These are phyloP conservation scores for Nematocida parisii DNA, from an alignment of 371 early-diverging fungal species.

Conservation along the genomic window DNA sequence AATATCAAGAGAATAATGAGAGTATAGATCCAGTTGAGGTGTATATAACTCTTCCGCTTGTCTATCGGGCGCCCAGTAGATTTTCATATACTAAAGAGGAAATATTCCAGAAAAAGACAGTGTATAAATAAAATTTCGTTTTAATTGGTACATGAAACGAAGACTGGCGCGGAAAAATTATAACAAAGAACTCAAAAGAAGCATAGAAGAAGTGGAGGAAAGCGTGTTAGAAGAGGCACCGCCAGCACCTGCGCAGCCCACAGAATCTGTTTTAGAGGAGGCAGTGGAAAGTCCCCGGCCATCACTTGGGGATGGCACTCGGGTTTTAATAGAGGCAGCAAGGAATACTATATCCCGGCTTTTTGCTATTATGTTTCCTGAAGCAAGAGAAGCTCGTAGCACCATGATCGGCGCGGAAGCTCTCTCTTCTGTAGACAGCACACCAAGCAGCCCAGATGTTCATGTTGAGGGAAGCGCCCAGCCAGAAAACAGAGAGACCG, in stretches of 20 bases:
- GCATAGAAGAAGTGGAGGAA: background rate
- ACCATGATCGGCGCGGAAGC: no score
- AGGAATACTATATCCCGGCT: slow-evolving; percentile 19
- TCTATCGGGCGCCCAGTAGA: background rate
- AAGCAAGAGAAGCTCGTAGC: background rate
- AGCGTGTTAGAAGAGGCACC: slow-evolving; percentile 4
- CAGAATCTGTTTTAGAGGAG: background rate
- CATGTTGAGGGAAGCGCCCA: no score
- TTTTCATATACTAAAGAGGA: background rate
- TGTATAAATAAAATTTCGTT: slow-evolving; percentile 61
- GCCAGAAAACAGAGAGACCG: background rate
- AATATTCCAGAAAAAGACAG: slow-evolving; percentile 27
- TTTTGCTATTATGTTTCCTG: background rate
- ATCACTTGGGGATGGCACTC: background rate
- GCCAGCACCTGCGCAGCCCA: background rate
- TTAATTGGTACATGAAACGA: slow-evolving; percentile 42
- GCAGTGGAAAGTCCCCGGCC: background rate
- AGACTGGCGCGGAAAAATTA: slow-evolving; percentile 5
- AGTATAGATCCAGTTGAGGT: background rate
- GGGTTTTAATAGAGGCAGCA: slow-evolving; percentile 22
- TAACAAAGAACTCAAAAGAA: slow-evolving; percentile 12
- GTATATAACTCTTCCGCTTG: background rate
- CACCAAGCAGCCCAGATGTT: background rate
- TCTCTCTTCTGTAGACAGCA: background rate
- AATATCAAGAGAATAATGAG: background rate